phyloP scores from a whole-genome alignment of 2,329 filamentous ascomycete species.

The Cercospora zeina region DNA sequence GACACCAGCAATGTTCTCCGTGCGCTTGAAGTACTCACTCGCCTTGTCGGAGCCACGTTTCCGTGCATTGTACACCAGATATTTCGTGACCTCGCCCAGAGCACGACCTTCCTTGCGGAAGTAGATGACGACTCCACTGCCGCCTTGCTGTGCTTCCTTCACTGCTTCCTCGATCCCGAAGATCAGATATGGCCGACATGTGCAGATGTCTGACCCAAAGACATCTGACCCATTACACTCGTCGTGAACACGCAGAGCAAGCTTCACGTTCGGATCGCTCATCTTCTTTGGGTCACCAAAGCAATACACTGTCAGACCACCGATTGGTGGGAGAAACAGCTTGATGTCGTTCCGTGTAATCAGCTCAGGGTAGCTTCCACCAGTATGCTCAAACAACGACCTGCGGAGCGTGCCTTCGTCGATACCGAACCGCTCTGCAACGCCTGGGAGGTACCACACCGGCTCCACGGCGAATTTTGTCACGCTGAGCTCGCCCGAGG shows the following conservation, averaged over 20 bases:
- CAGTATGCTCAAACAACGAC: constrained; percentile 90
- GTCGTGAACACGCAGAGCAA: constrained; percentile 83
- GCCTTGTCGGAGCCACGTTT: constrained; percentile 77
- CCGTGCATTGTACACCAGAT: constrained; percentile 76
- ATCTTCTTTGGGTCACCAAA: constrained; percentile 95
- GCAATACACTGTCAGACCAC: constrained; percentile 92
- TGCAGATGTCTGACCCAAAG: constrained; percentile 97
- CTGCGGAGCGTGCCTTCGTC: constrained; percentile 85
- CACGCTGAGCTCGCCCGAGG: constrained; percentile 81
- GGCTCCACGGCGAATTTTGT: constrained; percentile 98
- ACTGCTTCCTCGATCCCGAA: constrained; percentile 98
- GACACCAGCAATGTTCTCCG: constrained; percentile 97
- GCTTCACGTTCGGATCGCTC: constrained; percentile 75
- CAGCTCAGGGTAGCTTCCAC: constrained; percentile 92
- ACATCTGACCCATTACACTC: constrained; percentile 97
- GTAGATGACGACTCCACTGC: constrained; percentile 94
- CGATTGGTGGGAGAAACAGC: constrained; percentile 91
- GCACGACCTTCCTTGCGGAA: constrained; percentile 97
- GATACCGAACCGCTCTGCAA: constrained; percentile 92
- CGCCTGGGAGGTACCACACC: constrained; percentile 60
- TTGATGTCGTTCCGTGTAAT: constrained; percentile 96
- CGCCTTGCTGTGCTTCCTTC: constrained; percentile 91
- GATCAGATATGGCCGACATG: constrained; percentile 90
- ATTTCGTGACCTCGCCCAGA: constrained; percentile 91
- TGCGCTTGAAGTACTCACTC: constrained; percentile 92